Base-by-base conservation (phyloP, 495 filamentous ascomycete species). In the Aspergillus sclerotioniger region DNA sequence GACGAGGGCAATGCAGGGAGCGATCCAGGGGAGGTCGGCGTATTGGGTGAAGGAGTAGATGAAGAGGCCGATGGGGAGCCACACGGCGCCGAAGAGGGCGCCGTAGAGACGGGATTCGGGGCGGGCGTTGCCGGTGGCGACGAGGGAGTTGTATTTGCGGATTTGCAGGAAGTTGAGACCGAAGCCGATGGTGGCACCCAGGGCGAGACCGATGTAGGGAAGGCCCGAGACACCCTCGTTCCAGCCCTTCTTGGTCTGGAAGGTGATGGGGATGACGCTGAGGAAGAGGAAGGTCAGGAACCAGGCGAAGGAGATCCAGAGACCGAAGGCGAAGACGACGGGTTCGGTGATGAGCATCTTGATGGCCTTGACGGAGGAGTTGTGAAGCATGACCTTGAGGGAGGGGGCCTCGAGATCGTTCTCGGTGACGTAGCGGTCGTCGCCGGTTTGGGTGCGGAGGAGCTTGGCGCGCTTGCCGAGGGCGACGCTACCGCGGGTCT, bases 41-140 rank as follows among this genome's bases (percentile, higher is more conserved):
- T 87, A 91, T 7, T 85, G 88, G 1, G 86, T 82, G 87, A 89
- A 91, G 47, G 84, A 87, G 75, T 91, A 92, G 67, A 91, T 88
- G 75, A 91, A 91, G 2, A 90, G 74, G 31, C 87, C 87, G 53
- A 88, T 72, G 1, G 87, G 87, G 59, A 82, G 82, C 86, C 86
- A 91, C 77, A 89, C 87, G 29, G 82, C 35, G 77, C 72, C 74
- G 86, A 84, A 60, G 80, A 84, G 12, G 79, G 87, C 46, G 80
- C 88, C 55, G 76, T 80, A 70, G 79, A 87, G 67, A 79, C 79
- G 74, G 82, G 72, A 65, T 79, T 84, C 56, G 62, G 65, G 59
- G 64, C 70, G 13, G 78, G 68, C 58, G 66, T 80, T 54, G 82
- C 67, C 41, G 67, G 86, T 85, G 64, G 85, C 79, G 71, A 87